Base-by-base conservation (phyloP, 2,329 filamentous ascomycete genomes). In the Fusarium proliferatum region DNA sequence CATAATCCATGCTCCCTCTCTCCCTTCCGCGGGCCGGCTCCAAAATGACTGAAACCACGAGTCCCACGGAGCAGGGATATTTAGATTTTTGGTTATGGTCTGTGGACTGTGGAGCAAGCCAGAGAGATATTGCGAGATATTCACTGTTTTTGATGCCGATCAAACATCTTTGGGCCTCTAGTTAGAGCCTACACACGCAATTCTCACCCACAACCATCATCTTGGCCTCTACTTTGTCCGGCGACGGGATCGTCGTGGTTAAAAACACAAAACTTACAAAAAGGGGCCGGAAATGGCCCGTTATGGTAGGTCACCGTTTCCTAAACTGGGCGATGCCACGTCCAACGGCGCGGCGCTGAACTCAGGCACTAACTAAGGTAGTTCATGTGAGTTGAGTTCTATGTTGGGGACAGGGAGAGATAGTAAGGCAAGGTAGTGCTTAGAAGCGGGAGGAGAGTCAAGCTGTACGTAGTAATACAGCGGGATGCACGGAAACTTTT, bases 211-310 rank as follows among this genome's bases (percentile, higher is more conserved):
- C 69, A 71, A 69, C 69, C 64, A 68, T 45, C 16, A 39, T 38
- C 26, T 45, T 43, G 36, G 36, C 7, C 38, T 45, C 53, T 38
- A 36, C 41, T 42, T 26, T 49, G 28, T 38, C 36, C 63, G 59
- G 48, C 45, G 26, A 49, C 38, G 67, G 65, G 65, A 64, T 66
- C 67, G 58, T 34, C 48, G 62, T 61, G 52, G 41, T 61, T 36
- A 59, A 43, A 71, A 57, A 38, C 28, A 30, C 30, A 48, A 73
- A 73, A 61, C 63, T 43, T 61, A 58, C 51, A 61, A 43, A 74
- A 72, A 74, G 68, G 71, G 71, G 68, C 72, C 71, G 71, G 71
- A 74, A 74, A 64, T 74, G 72, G 68, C 67, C 72, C 64, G 53
- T 74, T 72, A 38, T 46, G 38, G 71, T 69, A 74, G 67, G 64